Conservation (phyloP, 169 alveolate species). For the Plasmodium billcollinsi region DNA sequence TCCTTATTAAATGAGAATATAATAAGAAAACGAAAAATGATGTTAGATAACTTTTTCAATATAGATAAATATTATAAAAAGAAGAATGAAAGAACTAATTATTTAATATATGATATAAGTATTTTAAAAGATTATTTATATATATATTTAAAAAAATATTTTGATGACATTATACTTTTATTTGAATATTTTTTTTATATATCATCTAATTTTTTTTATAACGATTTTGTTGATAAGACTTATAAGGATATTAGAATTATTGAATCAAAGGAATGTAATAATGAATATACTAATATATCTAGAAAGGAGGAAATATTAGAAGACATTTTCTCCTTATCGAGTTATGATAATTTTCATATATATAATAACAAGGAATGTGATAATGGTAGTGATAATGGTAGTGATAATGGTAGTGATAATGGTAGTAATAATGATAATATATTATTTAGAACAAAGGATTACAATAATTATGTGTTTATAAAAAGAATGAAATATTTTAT, state of each 20-base stretch:
- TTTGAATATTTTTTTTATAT: constrained; percentile 49
- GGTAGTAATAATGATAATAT: not conserved
- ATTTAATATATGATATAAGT: constrained; percentile 36
- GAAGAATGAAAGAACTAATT: constrained; percentile 20
- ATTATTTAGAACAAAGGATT: not conserved
- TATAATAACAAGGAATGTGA: not conserved
- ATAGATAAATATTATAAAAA: constrained; percentile 38
- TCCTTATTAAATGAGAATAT: not conserved
- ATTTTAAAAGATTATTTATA: constrained; percentile 71
- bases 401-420: not conserved
- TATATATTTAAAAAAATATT: constrained; percentile 49
- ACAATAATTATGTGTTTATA: constrained; percentile 9
- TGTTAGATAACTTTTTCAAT: constrained; percentile 5
- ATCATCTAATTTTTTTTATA: not conserved
- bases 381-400: not conserved
- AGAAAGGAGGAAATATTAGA: constrained; percentile 16
- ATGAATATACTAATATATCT: not conserved
- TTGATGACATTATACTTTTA: constrained; percentile 56
- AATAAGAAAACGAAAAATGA: constrained; percentile 19
- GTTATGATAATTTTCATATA: constrained; percentile 33
- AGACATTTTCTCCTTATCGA: constrained; percentile 20
- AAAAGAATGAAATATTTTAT: constrained; percentile 28
- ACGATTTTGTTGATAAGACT: not conserved
- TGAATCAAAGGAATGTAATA: not conserved
- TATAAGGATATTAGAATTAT: not conserved